Conservation (phyloP, 805 yeast genomes). For the Yarrowia hollandica region DNA sequence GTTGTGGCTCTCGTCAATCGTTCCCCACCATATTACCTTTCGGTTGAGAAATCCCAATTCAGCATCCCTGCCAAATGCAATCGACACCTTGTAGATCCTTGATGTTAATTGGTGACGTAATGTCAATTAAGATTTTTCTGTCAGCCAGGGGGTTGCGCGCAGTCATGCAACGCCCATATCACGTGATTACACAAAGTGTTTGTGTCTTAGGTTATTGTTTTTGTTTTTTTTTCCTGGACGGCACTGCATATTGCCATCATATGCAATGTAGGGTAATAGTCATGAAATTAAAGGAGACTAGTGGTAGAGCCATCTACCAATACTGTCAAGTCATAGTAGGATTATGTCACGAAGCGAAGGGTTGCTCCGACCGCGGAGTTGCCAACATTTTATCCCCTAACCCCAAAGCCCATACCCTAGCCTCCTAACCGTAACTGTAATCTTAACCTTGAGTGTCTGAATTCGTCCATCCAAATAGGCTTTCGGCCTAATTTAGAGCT, state of each 20-base stretch:
- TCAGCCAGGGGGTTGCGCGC: not conserved
- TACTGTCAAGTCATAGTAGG: not conserved
- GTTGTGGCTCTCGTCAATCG: too few relatives aligned
- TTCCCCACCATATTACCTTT: conserved; percentile 9
- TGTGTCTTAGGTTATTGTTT: not conserved
- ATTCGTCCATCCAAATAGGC: not conserved
- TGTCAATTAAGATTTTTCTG: not conserved
- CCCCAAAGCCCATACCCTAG: conserved; percentile 13
- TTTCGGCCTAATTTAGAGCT: conserved; percentile 15
- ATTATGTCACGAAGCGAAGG: too few relatives aligned
- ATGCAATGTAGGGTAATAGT: too few relatives aligned
- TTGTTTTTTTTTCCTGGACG: not conserved
- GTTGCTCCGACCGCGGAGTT: not conserved
- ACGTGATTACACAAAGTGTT: not conserved
- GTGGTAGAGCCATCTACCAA: too few relatives aligned
- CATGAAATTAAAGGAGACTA: too few relatives aligned
- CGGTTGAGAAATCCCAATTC: not conserved
- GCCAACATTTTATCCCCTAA: not conserved
- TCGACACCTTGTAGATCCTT: conserved; percentile 12
- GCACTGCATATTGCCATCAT: too few relatives aligned
- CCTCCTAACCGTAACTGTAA: not conserved
- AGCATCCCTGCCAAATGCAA: conserved; percentile 6
- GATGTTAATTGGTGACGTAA: conserved; percentile 8
- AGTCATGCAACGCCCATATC: not conserved
- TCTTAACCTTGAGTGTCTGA: not conserved